Evolutionary conservation across 1,139 yeast species (phyloP), one percentile per base, ranked within the genome.

Genomic region (Saccharomycopsis hybrid): DNA sequence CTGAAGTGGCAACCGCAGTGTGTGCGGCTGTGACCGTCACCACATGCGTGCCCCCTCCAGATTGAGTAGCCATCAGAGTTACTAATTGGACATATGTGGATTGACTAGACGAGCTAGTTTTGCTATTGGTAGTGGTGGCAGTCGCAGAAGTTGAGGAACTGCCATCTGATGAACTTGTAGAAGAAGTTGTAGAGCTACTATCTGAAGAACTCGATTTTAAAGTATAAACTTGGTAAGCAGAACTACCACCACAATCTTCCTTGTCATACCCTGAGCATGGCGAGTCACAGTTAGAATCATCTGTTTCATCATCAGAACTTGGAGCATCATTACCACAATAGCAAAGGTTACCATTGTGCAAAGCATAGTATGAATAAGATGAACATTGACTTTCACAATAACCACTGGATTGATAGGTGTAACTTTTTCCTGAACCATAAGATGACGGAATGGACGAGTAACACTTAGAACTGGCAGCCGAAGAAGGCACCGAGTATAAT

Each of bases 291-390:
- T 54, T 47, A 9, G 69, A 53, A n/a, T 59, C 48, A 32, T 56
- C 57, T 9, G 57, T 59, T 44, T 47, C 48, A 13, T 62, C 60
- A 24, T 66, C 56, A 1, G 71, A 56, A 41, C 33, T 41, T 1
- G 95, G 95, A 24, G 71, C 60, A 0, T 67, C 56, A 54, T 67
- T 61, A 54, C 90, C 85, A 65, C 96, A 87, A 60, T 71, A 78
- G 66, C 96, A 87, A 25, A 68, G 65, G 49, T 68, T 62, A 40
- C 88, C 90, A 41, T 73, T 61, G 18, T 68, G 65, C 43, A 83
- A 58, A 5, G 92, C 95, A 58, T 80, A 74, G 58, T 78, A 83
- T 2, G 78, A 67, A 52, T 67, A 71, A 29, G 67, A 64, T 3
- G 74, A 64, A 63, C 90, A 83, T 43, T 60, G 58, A 0, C 50